A percentile compares a stretch with the other conserved stretches of the same genome.
Conservation (phyloP, 2,329 filamentous ascomycete species). For the Monosporascus sp. region DNA sequence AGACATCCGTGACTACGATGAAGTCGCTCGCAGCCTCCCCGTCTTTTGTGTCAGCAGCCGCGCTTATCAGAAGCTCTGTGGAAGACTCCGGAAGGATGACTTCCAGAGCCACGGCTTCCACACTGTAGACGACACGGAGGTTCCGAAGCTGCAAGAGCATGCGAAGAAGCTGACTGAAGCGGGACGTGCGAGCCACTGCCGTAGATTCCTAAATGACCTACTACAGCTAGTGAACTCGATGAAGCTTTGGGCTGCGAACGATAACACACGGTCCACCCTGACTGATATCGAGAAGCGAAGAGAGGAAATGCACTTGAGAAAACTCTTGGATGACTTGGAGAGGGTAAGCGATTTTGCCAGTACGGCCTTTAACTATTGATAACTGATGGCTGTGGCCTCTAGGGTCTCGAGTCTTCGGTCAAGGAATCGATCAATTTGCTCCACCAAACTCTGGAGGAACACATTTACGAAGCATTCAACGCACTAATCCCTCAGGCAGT, state of each 20-base stretch:
- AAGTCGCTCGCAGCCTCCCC: slow-evolving; percentile 48
- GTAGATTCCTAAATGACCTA: slow-evolving; percentile 45
- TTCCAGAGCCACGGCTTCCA: slow-evolving; percentile 45
- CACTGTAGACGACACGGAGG: slow-evolving; percentile 48
- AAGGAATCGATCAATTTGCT: slow-evolving; percentile 31
- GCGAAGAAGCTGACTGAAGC: slow-evolving; percentile 51
- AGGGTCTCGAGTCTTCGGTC: slow-evolving; percentile 34
- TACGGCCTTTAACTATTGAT: background rate
- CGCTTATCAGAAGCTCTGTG: slow-evolving; percentile 57
- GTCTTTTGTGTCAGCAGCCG: slow-evolving; percentile 61
- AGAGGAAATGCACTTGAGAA: slow-evolving; percentile 13
- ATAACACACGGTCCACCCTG: slow-evolving; percentile 6
- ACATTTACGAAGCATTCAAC: slow-evolving; percentile 40
- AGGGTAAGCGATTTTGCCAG: slow-evolving; percentile 12
- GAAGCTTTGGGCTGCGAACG: slow-evolving; percentile 17
- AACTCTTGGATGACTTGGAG: slow-evolving; percentile 13
- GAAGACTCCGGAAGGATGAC: slow-evolving; percentile 46
- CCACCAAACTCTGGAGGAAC: slow-evolving; percentile 32
- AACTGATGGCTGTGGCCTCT: background rate
- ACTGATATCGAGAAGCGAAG: slow-evolving; percentile 10
- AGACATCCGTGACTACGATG: slow-evolving; percentile 52
- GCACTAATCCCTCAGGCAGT: slow-evolving; percentile 33
- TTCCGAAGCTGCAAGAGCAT: slow-evolving; percentile 53
- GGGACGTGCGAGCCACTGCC: slow-evolving; percentile 31
- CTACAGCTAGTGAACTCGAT: slow-evolving; percentile 48